These are phyloP conservation scores for Aspergillus latus DNA, from an alignment of 2,329 filamentous ascomycete genomes.

Conservation along the genomic window DNA sequence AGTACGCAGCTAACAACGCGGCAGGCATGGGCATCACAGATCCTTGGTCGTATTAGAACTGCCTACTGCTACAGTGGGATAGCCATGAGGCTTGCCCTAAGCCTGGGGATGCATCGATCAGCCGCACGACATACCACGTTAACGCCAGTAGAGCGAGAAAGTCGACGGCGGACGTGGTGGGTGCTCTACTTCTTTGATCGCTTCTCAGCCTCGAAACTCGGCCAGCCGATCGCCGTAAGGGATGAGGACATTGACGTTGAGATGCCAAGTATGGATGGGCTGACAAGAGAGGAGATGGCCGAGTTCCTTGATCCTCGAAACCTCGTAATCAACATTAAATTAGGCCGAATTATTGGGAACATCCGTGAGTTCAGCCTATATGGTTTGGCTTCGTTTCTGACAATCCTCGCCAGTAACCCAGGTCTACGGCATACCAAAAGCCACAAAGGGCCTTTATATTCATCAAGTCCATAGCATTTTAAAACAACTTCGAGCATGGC, in stretches of 20 bases:
- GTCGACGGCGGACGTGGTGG: constrained; percentile 35
- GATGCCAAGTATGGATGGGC: constrained; percentile 19
- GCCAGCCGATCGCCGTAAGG: constrained; percentile 47
- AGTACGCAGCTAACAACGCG: not conserved
- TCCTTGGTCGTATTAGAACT: constrained; percentile 29
- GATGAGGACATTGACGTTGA: constrained; percentile 46
- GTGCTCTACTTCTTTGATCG: constrained; percentile 36
- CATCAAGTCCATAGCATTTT: not conserved
- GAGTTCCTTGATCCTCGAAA: not conserved
- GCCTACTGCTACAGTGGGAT: constrained; percentile 33
- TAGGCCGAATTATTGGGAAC: not conserved
- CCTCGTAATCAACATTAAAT: not conserved
- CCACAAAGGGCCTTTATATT: not conserved
- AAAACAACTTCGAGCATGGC: not conserved
- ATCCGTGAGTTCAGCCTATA: not conserved
- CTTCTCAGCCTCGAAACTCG: constrained; percentile 48
- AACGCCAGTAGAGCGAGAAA: constrained; percentile 34
- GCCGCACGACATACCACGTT: constrained; percentile 29
- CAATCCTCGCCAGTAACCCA: no score
- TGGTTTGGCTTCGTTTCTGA: no score
- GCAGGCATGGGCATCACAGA: constrained; percentile 28
- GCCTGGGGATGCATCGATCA: constrained; percentile 42
- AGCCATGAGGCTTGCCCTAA: constrained; percentile 41
- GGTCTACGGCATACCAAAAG: not conserved
- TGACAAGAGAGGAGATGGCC: not conserved